phyloP scores from a whole-genome alignment of 2,329 filamentous ascomycete genomes.

The Penicillium griseofulvum region DNA sequence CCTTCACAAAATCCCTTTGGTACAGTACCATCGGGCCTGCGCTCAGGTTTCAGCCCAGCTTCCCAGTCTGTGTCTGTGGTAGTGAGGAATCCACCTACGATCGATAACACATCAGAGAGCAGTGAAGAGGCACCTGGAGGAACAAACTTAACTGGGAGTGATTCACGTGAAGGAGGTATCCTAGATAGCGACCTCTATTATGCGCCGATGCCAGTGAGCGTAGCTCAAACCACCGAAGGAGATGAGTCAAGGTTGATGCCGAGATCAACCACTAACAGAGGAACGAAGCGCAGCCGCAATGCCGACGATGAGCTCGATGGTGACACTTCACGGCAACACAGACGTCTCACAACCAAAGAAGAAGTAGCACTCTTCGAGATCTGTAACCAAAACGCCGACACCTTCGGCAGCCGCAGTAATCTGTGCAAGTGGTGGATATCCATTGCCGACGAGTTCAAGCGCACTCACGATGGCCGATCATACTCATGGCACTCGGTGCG shows the following conservation, averaged over 20 bases:
- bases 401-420: conserved; percentile 42
- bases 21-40: neutral
- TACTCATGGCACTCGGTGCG: conserved; percentile 46
- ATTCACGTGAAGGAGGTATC: conserved; percentile 7
- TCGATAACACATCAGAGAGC: conserved; percentile 10
- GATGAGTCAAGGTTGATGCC: conserved; percentile 5
- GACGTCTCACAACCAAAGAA: conserved; percentile 41
- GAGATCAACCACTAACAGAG: conserved; percentile 1
- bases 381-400: conserved; percentile 37
- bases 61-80: conserved; percentile 15
- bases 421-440: conserved; percentile 45
- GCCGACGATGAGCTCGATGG: conserved; percentile 8
- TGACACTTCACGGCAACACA: conserved; percentile 32
- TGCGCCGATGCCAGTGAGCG: conserved; percentile 14
- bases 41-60: neutral
- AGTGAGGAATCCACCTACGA: conserved; percentile 9
- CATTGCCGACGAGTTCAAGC: conserved; percentile 39
- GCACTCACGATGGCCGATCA: conserved; percentile 34
- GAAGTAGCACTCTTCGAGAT: conserved; percentile 43
- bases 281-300: conserved; percentile 16
- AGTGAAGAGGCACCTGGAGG: conserved; percentile 17
- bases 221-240: neutral
- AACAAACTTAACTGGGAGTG: conserved; percentile 11
- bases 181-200: conserved; percentile 15
- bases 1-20: neutral